phyloP scores from a whole-genome alignment of 306 rosid genomes.

The Carpinus fangiana region DNA sequence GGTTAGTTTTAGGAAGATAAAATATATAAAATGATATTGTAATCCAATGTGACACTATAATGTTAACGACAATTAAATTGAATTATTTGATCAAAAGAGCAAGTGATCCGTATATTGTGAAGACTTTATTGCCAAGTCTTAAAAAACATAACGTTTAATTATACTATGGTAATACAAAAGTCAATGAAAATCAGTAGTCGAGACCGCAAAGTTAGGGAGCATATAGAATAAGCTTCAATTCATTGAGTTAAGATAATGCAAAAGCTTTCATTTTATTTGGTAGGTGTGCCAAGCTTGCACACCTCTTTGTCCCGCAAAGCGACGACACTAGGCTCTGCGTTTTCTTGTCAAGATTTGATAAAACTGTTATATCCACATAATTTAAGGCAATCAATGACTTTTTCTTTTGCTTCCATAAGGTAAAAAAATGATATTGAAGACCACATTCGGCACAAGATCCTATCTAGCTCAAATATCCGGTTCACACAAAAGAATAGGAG shows the following conservation, averaged over 20 bases:
- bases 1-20: too few relatives aligned
- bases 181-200: slow-evolving; percentile 7
- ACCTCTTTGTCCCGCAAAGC: slow-evolving; percentile 48
- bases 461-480: too few relatives aligned
- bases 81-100: too few relatives aligned
- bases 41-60: too few relatives aligned
- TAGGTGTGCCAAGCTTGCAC: slow-evolving; percentile 41
- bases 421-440: not conserved
- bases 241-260: not conserved
- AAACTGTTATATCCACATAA: slow-evolving; percentile 22
- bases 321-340: slow-evolving; percentile 37
- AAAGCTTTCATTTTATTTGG: slow-evolving; percentile 31
- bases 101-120: too few relatives aligned
- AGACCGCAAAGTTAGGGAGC: slow-evolving; percentile 29
- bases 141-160: not conserved
- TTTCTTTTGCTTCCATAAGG: not conserved
- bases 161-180: not conserved
- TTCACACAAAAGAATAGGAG: too few relatives aligned
- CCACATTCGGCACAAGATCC: too few relatives aligned
- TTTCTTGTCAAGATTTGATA: slow-evolving; percentile 43
- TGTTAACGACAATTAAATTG: too few relatives aligned
- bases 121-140: too few relatives aligned
- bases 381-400: not conserved
- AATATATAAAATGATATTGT: too few relatives aligned
- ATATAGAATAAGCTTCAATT: not conserved